Conservation (phyloP, 208 protist species). For the Balamuthia mandrillaris region DNA sequence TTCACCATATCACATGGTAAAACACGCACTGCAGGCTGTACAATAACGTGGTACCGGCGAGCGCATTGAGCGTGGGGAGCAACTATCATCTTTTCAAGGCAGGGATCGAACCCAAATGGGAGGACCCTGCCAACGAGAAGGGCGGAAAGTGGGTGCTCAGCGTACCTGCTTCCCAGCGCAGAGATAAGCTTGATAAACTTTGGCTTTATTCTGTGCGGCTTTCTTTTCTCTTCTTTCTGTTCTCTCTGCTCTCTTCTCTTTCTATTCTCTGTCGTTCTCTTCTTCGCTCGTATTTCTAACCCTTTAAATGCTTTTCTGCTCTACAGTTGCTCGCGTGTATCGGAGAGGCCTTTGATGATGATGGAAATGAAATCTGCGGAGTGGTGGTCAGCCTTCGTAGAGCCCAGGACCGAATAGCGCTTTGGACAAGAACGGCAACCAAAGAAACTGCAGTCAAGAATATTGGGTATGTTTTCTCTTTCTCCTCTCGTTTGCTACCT, state of each 20-base stretch:
- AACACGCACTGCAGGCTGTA: constrained; percentile 75
- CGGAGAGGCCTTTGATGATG: constrained; percentile 66
- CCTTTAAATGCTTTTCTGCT: neutral
- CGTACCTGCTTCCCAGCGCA: constrained; percentile 13
- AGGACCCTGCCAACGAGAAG: constrained; percentile 83
- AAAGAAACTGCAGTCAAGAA: constrained; percentile 40
- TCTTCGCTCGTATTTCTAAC: neutral
- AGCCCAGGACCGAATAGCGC: constrained; percentile 50
- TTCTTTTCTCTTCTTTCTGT: neutral
- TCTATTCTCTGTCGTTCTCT: neutral
- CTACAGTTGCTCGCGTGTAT: constrained; percentile 53
- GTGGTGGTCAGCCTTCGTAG: constrained; percentile 58
- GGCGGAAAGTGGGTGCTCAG: constrained; percentile 77
- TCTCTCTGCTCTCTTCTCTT: neutral
- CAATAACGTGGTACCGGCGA: constrained; percentile 86
- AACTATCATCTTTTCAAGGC: constrained; percentile 91
- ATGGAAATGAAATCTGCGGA: constrained; percentile 64
- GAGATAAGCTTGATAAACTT: constrained; percentile 42
- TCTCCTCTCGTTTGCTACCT: neutral
- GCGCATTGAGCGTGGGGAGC: constrained; percentile 71
- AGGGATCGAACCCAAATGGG: constrained; percentile 92
- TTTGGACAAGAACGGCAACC: constrained; percentile 62
- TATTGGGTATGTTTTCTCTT: constrained; percentile 46
- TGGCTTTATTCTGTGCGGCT: constrained; percentile 43
- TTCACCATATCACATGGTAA: neutral